Conservation (phyloP, 2,329 filamentous ascomycete genomes). For the Aspergillus pseudotamarii region DNA sequence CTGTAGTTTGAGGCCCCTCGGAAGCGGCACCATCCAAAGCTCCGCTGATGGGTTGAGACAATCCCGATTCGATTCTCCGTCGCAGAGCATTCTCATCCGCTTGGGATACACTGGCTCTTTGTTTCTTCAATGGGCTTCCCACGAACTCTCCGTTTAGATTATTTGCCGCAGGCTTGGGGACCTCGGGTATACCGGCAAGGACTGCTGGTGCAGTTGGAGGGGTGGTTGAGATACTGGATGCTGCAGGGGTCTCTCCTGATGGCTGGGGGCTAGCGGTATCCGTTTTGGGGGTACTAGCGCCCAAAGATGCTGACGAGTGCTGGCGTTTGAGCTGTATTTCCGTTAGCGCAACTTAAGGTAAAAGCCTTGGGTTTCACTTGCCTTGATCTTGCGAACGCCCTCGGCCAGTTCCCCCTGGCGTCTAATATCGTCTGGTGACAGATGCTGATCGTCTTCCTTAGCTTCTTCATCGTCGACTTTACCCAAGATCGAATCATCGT, state of each 20-base stretch:
- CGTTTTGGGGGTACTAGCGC: slow-evolving; percentile 36
- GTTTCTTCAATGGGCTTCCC: slow-evolving; percentile 52
- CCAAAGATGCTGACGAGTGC: slow-evolving; percentile 61
- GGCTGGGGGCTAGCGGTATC: slow-evolving; percentile 41
- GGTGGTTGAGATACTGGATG: slow-evolving; percentile 37
- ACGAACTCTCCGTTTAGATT: slow-evolving; percentile 40
- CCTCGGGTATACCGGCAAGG: slow-evolving; percentile 22
- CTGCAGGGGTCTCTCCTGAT: slow-evolving; percentile 39
- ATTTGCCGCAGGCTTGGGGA: slow-evolving; percentile 25
- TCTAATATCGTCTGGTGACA: slow-evolving; percentile 64
- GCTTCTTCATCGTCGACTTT: slow-evolving; percentile 65
- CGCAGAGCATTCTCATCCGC: slow-evolving; percentile 45
- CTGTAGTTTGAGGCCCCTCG: slow-evolving; percentile 18
- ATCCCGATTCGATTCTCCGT: slow-evolving; percentile 42
- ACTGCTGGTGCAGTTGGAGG: slow-evolving; percentile 33
- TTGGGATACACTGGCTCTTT: slow-evolving; percentile 48
- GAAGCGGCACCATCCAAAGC: slow-evolving; percentile 29
- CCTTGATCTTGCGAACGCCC: slow-evolving; percentile 68
- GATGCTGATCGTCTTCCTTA: slow-evolving; percentile 48
- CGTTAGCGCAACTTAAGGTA: not conserved
- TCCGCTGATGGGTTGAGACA: slow-evolving; percentile 43
- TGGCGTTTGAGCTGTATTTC: slow-evolving; percentile 63
- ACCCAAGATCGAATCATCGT: slow-evolving; percentile 63
- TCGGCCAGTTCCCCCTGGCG: slow-evolving; percentile 65
- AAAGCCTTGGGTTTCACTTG: slow-evolving; percentile 36